phyloP scores from a whole-genome alignment of 306 rosid genomes.

The Alnus rubra region DNA sequence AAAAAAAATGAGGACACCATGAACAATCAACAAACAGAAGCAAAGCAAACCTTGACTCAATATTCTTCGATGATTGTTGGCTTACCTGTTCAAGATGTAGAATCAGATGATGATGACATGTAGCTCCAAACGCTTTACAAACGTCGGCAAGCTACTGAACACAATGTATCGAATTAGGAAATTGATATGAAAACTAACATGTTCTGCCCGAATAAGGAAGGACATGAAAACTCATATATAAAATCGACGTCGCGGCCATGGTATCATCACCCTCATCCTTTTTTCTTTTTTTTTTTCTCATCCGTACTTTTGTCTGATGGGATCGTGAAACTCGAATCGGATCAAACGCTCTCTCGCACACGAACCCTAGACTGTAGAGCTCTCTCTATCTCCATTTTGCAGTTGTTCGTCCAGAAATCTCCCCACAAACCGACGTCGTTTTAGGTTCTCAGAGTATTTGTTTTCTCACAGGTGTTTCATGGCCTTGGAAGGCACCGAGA shows the following conservation, averaged over 20 bases:
- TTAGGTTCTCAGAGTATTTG: neutral
- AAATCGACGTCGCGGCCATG: slow-evolving; percentile 33
- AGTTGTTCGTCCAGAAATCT: neutral
- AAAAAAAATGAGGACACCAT: too few relatives aligned
- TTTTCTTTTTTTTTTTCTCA: neutral
- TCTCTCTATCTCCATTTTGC: slow-evolving; percentile 2
- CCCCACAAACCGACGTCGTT: slow-evolving; percentile 22
- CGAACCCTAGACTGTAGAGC: slow-evolving; percentile 21
- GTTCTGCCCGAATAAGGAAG: too few relatives aligned
- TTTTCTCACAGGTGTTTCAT: slow-evolving; percentile 6
- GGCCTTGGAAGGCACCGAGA: slow-evolving; percentile 1
- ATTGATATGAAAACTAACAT: too few relatives aligned
- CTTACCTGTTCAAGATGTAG: too few relatives aligned
- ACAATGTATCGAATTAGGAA: too few relatives aligned
- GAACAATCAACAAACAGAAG: too few relatives aligned
- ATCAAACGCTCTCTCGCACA: slow-evolving; percentile 35
- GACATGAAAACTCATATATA: neutral
- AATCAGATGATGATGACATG: too few relatives aligned
- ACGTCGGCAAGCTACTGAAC: too few relatives aligned
- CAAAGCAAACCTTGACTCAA: too few relatives aligned
- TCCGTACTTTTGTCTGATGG: slow-evolving; percentile 27
- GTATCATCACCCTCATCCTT: neutral
- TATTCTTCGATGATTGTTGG: too few relatives aligned
- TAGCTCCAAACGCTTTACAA: too few relatives aligned
- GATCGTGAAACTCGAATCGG: slow-evolving; percentile 51